Evolutionary conservation across 805 yeast species (phyloP).

Genomic region (Priceomyces castillae): DNA sequence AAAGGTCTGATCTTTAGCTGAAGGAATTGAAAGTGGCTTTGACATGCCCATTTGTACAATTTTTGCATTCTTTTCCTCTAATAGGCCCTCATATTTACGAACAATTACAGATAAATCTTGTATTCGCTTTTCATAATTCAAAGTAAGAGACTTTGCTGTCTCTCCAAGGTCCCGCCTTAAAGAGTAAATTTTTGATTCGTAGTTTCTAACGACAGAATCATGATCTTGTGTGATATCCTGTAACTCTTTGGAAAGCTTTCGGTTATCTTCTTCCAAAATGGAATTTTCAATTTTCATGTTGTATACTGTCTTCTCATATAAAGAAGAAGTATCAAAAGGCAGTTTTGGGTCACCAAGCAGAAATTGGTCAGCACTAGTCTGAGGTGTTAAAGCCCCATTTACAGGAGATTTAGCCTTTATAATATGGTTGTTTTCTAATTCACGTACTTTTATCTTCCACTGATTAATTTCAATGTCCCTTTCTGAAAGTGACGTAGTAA

Average conservation of each 20-base stretch:
- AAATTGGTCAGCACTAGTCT: background rate
- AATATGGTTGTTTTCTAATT: constrained; percentile 10
- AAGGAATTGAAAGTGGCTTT: constrained; percentile 39
- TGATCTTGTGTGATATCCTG: constrained; percentile 11
- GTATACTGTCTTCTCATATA: constrained; percentile 13
- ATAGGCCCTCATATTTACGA: constrained; percentile 30
- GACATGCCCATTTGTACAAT: constrained; percentile 36
- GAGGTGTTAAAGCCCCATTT: background rate
- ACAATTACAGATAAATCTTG: constrained; percentile 31
- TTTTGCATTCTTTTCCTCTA: constrained; percentile 36
- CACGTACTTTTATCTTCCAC: constrained; percentile 14
- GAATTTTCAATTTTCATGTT: constrained; percentile 16
- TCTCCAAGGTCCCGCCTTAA: constrained; percentile 28
- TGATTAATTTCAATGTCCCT: constrained; percentile 21
- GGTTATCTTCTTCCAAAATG: constrained; percentile 19
- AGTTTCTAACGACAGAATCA: constrained; percentile 16
- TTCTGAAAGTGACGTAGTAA: constrained; percentile 17
- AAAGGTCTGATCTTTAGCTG: background rate
- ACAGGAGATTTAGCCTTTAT: background rate
- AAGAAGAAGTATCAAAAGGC: constrained; percentile 2
- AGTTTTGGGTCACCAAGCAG: background rate
- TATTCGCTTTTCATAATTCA: constrained; percentile 33
- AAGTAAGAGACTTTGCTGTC: constrained; percentile 19
- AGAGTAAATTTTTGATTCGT: constrained; percentile 21
- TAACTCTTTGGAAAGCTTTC: constrained; percentile 17